Percentiles rank a stretch among this genome's conserved stretches.
Evolutionary conservation across 2,329 filamentous ascomycete species (phyloP).

Genomic region (Diaporthe sp.): DNA sequence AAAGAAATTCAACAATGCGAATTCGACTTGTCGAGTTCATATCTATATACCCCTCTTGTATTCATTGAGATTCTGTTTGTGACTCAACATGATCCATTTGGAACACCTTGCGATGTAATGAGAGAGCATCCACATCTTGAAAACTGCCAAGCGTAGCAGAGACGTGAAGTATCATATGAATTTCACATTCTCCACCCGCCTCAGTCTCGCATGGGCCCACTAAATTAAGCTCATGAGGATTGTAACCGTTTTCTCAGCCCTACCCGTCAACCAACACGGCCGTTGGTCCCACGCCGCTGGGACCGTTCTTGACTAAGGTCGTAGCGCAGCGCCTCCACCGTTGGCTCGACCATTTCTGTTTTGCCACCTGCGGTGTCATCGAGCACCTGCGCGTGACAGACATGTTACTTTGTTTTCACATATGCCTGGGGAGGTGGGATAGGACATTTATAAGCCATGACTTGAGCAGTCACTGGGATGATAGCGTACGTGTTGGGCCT

Average conservation of each 20-base stretch:
- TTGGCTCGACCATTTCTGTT: neutral
- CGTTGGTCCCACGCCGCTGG: conserved; percentile 9
- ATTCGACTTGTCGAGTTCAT: neutral
- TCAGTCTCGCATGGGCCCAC: neutral
- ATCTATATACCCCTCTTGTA: too few relatives aligned
- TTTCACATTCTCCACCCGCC: neutral
- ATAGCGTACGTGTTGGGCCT: neutral
- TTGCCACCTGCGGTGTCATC: neutral
- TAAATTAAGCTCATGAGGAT: neutral
- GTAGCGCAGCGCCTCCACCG: neutral
- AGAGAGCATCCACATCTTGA: neutral
- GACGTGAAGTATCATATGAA: too few relatives aligned
- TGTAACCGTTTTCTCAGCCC: neutral
- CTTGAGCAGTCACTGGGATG: neutral
- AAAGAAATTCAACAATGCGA: neutral
- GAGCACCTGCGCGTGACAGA: neutral
- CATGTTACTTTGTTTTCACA: neutral
- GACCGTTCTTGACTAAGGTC: neutral
- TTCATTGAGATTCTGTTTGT: neutral
- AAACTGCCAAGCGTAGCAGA: too few relatives aligned
- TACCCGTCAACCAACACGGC: conserved; percentile 18
- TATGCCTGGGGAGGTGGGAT: neutral
- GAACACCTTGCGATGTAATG: neutral
- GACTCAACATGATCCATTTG: neutral
- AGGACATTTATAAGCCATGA: neutral